Percentiles rank a stretch among this genome's conserved stretches.
These are phyloP conservation scores for Tolypocladium inflatum DNA, from an alignment of 2,329 filamentous ascomycete species.

Conservation along the genomic window DNA sequence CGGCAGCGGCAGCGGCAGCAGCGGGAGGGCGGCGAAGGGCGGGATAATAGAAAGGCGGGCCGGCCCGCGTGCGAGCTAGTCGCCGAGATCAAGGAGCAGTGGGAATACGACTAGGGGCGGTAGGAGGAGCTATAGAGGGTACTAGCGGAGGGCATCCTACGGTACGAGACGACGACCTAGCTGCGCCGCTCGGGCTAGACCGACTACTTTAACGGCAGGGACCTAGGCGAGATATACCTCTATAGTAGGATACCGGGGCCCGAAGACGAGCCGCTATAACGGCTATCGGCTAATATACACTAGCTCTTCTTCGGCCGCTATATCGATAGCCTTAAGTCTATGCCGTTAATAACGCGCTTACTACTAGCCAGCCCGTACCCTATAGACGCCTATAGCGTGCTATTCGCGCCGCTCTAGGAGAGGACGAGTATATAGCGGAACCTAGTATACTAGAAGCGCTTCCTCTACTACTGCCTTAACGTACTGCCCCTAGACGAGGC, in stretches of 20 bases:
- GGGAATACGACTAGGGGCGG: not conserved
- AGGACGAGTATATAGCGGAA: too few species aligned
- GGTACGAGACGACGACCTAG: not conserved
- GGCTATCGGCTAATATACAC: not conserved
- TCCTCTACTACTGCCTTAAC: too few species aligned
- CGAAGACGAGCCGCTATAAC: not conserved
- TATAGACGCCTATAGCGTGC: too few species aligned
- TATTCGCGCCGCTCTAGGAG: too few species aligned
- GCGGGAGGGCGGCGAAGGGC: too few species aligned
- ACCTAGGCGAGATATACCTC: not conserved
- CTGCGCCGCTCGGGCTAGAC: not conserved
- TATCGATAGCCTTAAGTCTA: not conserved
- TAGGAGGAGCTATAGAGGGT: not conserved
- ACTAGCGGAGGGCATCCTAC: not conserved
- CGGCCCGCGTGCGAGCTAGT: not conserved
- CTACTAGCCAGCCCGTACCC: too few species aligned
- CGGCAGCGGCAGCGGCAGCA: too few species aligned
- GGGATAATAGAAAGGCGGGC: too few species aligned
- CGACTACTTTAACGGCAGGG: not conserved
- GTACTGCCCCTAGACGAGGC: too few species aligned
- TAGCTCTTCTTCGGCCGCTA: not conserved
- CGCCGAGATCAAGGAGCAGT: not conserved
- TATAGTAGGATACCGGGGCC: not conserved
- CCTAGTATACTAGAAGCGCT: too few species aligned
- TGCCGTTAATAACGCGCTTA: too few species aligned